These are phyloP conservation scores for Phytophthora rubi DNA, from an alignment of 352 stramenopile species.

Conservation along the genomic window DNA sequence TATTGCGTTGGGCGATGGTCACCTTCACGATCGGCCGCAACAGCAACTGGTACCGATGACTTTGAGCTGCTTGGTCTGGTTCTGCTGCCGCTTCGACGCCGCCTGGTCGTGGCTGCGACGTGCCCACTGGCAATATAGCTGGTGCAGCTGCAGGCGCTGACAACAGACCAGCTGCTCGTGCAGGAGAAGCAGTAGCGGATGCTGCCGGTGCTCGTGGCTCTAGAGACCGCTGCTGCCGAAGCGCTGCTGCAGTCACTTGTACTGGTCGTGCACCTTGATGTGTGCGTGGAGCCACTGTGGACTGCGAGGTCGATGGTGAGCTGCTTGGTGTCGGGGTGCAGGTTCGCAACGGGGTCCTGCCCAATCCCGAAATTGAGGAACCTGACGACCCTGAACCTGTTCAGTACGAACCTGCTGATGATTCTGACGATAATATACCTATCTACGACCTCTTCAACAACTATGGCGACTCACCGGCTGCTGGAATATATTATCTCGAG, in stretches of 20 bases:
- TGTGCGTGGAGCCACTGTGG: background rate
- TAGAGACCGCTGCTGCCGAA: background rate
- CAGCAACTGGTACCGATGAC: background rate
- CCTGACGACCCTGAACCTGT: no score
- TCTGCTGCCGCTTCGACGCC: background rate
- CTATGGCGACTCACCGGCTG: no score
- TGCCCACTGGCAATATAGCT: no score
- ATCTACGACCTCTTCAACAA: no score
- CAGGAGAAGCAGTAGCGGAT: background rate
- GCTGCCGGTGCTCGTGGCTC: background rate
- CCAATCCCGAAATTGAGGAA: no score
- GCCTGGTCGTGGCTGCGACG: no score
- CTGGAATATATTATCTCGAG: background rate
- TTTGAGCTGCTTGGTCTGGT: background rate
- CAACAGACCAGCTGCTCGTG: background rate
- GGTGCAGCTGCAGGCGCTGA: background rate
- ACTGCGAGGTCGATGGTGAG: background rate
- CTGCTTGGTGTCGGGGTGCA: background rate
- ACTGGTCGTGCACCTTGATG: background rate
- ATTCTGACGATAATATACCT: no score
- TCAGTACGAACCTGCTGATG: no score
- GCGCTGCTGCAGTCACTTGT: background rate
- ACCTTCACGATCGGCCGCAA: conserved; percentile 8
- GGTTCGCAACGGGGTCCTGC: background rate
- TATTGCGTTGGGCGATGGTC: conserved; percentile 9